phyloP scores from a whole-genome alignment of 2,329 filamentous ascomycete genomes.

The Pestalotiopsis sp. region DNA sequence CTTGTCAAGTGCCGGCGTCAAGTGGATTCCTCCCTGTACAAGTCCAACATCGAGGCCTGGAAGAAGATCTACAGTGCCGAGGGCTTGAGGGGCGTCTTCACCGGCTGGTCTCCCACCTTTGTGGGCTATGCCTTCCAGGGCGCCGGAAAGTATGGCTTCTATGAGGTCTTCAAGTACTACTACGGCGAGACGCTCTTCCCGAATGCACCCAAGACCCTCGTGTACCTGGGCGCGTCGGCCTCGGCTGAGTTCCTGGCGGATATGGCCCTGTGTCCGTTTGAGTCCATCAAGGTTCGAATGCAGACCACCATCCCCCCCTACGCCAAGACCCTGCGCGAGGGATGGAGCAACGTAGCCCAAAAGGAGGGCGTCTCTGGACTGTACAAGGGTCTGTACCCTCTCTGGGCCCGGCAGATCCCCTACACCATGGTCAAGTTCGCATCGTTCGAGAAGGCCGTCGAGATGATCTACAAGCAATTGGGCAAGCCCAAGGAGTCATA shows the following conservation, averaged over 20 bases:
- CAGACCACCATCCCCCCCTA: conserved; percentile 81
- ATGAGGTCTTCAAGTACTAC: conserved; percentile 87
- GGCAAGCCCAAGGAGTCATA: conserved; percentile 71
- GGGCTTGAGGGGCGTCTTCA: conserved; percentile 79
- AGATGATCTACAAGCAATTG: conserved; percentile 40
- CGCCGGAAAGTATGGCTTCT: conserved; percentile 85
- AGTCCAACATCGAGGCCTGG: conserved; percentile 81
- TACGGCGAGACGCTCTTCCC: conserved; percentile 77
- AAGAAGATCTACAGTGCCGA: conserved; percentile 72
- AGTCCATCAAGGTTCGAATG: conserved; percentile 85
- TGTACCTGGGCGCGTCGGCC: conserved; percentile 74
- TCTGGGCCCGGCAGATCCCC: conserved; percentile 88
- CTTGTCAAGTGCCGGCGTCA: conserved; percentile 87
- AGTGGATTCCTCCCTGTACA: conserved; percentile 81
- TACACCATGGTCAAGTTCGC: conserved; percentile 63
- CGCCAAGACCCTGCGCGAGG: conserved; percentile 70
- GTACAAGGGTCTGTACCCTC: conserved; percentile 84
- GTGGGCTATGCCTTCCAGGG: conserved; percentile 83
- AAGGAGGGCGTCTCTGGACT: conserved; percentile 74
- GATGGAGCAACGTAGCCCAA: conserved; percentile 66
- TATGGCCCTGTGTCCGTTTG: conserved; percentile 78
- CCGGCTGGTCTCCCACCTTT: conserved; percentile 82
- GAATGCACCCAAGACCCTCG: conserved; percentile 72
- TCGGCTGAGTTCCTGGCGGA: conserved; percentile 77
- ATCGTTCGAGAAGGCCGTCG: conserved; percentile 18